Base-by-base conservation (phyloP, 2,329 filamentous ascomycete species). In the Colletotrichum ledebouriae region DNA sequence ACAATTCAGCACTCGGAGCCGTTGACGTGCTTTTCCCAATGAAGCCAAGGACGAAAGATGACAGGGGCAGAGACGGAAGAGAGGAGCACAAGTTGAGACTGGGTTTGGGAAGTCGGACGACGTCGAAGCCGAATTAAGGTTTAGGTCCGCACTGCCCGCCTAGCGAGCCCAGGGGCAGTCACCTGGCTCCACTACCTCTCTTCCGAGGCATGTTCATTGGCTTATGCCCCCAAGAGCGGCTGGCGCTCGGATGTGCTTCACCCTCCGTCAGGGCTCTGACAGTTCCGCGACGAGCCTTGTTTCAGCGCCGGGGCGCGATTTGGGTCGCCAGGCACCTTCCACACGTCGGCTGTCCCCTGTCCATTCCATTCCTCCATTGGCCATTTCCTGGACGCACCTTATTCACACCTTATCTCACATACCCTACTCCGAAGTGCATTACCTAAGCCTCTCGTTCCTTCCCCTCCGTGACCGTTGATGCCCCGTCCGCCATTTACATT, bases 101-200 rank as follows among this genome's bases (percentile, higher is more conserved):
- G 59, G 58, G 56, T 52, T 20, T 20, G 25, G 33, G 59, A 69
- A 62, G 66, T 70, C 73, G 73, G 76, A 74, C 72, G 70, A 64
- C 69, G 67, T 67, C 70, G 73, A 72, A 77, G 76, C 77, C 76
- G 77, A 77, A 78, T 74, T 78, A 78, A 78, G 73, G 75, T 77
- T 79, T 71, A 42, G 47, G 49, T 46, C 59, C 70, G 64, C 57
- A 69, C 56, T 6, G 50, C 4, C 17, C 50, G 17, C 29, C n/a
- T 12, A 29, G 41, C 41, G 63, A 58, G 9, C 57, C 44, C 37
- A 47, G 37, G 52, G 33, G 37, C 29, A 20, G n/a, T n/a, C n/a
- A n/a, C n/a, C n/a, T n/a, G n/a, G 47, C 75, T 62, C 75, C 76
- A 75, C 62, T 12, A 62, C 63, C 12, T 41, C 46, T 13, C 22